These are phyloP conservation scores for Pichia sp. DNA, from an alignment of 1,139 yeast species.

Conservation along the genomic window DNA sequence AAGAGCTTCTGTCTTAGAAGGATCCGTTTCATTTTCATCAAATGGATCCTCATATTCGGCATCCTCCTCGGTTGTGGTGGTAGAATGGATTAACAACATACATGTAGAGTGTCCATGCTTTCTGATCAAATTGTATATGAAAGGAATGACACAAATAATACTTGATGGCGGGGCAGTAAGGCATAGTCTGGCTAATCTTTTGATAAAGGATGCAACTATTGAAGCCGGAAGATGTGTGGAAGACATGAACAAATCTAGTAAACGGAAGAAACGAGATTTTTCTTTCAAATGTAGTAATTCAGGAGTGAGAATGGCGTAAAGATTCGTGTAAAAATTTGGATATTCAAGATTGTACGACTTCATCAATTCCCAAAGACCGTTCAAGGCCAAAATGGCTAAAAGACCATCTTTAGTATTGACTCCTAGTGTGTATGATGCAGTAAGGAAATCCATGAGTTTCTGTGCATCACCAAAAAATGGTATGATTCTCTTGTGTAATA, in stretches of 20 bases:
- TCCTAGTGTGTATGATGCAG: constrained; percentile 65
- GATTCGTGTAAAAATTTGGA: constrained; percentile 81
- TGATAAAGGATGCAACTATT: constrained; percentile 84
- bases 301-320: constrained; percentile 76
- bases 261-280: constrained; percentile 81
- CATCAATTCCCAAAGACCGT: constrained; percentile 85
- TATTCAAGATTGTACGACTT: constrained; percentile 80
- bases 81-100: constrained; percentile 78
- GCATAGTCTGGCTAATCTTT: constrained; percentile 70
- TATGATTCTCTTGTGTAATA: constrained; percentile 78
- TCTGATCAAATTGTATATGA: constrained; percentile 80
- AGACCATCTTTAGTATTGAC: constrained; percentile 44
- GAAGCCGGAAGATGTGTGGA: constrained; percentile 85
- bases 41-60: constrained; percentile 57
- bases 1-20: constrained; percentile 73
- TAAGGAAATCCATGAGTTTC: constrained; percentile 84
- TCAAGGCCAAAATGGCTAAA: constrained; percentile 75
- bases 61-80: constrained; percentile 29
- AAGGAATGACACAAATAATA: constrained; percentile 82
- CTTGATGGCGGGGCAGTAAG: constrained; percentile 88
- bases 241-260: constrained; percentile 78
- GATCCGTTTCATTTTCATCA: constrained; percentile 59
- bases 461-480: constrained; percentile 81
- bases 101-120: constrained; percentile 78
- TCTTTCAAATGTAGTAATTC: constrained; percentile 71